Evolutionary conservation across 2,329 filamentous ascomycete species (phyloP).

Genomic region (Xylariaceae sp.): DNA sequence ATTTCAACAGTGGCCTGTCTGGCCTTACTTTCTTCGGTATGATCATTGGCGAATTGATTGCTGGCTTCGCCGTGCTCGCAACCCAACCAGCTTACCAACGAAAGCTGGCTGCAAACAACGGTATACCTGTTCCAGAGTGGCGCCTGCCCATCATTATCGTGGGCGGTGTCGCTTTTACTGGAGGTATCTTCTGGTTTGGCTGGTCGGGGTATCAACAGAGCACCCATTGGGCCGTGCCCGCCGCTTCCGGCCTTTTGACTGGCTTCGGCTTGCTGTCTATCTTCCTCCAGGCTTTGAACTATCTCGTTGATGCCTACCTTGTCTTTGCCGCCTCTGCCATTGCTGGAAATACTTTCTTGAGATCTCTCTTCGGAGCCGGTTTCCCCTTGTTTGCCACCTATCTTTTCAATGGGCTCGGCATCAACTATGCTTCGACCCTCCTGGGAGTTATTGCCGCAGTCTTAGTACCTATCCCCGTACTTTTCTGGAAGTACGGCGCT

Average conservation of each 20-base stretch:
- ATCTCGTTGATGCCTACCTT: constrained; percentile 73
- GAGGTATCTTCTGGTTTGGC: constrained; percentile 74
- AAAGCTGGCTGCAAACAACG: constrained; percentile 66
- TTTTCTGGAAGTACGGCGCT: constrained; percentile 60
- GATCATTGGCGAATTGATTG: constrained; percentile 69
- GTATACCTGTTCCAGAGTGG: constrained; percentile 64
- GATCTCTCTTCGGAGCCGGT: constrained; percentile 72
- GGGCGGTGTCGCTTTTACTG: constrained; percentile 59
- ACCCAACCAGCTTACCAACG: constrained; percentile 66
- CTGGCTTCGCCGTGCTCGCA: constrained; percentile 61
- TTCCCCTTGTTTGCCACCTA: constrained; percentile 78
- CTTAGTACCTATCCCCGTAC: constrained; percentile 60
- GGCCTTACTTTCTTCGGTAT: constrained; percentile 86
- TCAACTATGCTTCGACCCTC: constrained; percentile 61
- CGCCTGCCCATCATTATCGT: constrained; percentile 61
- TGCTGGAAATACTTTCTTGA: constrained; percentile 77
- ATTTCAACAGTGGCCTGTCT: constrained; percentile 65
- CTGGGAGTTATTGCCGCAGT: constrained; percentile 58
- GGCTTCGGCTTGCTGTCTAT: constrained; percentile 80
- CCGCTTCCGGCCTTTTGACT: constrained; percentile 59
- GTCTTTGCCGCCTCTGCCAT: constrained; percentile 77
- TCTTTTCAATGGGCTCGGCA: constrained; percentile 63
- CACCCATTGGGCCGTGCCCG: constrained; percentile 64
- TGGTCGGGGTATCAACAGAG: constrained; percentile 62
- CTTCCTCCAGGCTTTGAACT: constrained; percentile 78